Evolutionary conservation across 176 grass and related monocot species (phyloP).

Genomic region (Raddia distichophylla): DNA sequence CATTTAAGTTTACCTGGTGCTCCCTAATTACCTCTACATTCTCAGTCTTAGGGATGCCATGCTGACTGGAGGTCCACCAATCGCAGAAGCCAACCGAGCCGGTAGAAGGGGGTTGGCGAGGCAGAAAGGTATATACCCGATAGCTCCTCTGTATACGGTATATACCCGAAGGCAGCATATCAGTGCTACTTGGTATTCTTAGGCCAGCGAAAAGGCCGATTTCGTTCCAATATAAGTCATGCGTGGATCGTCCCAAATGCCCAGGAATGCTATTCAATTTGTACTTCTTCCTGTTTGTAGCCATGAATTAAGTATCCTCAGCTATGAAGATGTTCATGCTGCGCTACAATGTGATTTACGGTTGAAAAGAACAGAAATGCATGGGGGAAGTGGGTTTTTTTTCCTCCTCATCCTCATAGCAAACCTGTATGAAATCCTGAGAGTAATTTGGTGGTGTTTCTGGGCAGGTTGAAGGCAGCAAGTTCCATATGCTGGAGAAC

Average conservation of each 20-base stretch:
- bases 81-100: too few relatives aligned
- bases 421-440: not conserved
- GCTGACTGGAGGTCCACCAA: too few relatives aligned
- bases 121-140: too few relatives aligned
- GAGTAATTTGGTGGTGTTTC: not conserved
- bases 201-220: too few relatives aligned
- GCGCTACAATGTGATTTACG: not conserved
- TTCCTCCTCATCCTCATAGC: too few relatives aligned
- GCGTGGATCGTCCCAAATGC: not conserved
- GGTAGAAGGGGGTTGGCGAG: too few relatives aligned
- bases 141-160: not conserved
- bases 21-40: not conserved
- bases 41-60: too few relatives aligned
- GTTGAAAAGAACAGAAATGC: not conserved
- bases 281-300: too few relatives aligned
- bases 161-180: not conserved
- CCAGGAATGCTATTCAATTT: not conserved
- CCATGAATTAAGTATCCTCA: too few relatives aligned
- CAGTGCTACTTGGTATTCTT: not conserved
- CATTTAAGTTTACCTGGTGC: not conserved
- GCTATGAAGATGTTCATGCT: not conserved
- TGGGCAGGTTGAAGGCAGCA: conserved; percentile 47
- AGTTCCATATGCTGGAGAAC: conserved; percentile 37
- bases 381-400: not conserved
- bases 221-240: not conserved